Conservation (phyloP, 1,284 basidiomycete species). For the Xerocomus tenax region DNA sequence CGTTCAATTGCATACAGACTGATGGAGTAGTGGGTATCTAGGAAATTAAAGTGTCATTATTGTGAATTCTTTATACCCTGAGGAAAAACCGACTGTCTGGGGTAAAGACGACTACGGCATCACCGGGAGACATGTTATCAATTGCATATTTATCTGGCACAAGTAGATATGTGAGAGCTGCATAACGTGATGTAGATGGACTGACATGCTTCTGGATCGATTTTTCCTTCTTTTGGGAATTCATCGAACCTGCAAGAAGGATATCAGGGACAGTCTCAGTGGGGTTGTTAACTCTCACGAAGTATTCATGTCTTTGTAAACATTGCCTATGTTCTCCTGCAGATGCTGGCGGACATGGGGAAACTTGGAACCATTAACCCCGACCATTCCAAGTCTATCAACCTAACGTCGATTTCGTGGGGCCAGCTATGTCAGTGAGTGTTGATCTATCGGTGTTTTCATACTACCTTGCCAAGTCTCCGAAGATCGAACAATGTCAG, state of each 20-base stretch:
- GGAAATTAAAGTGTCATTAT: neutral
- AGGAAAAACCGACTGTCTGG: slow-evolving; percentile 58
- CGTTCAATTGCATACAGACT: slow-evolving; percentile 77
- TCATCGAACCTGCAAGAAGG: slow-evolving; percentile 55
- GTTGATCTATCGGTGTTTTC: slow-evolving; percentile 8
- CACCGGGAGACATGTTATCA: slow-evolving; percentile 66
- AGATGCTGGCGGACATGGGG: slow-evolving; percentile 77
- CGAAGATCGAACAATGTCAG: slow-evolving; percentile 86
- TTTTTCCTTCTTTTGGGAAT: slow-evolving; percentile 63
- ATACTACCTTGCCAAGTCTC: slow-evolving; percentile 74
- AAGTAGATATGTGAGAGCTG: slow-evolving; percentile 5
- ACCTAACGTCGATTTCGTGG: slow-evolving; percentile 37
- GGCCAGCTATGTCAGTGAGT: neutral
- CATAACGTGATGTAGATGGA: neutral
- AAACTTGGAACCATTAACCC: slow-evolving; percentile 78
- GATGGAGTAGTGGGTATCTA: slow-evolving; percentile 81
- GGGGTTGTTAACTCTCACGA: slow-evolving; percentile 42
- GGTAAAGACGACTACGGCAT: slow-evolving; percentile 83
- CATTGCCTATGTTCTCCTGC: slow-evolving; percentile 71
- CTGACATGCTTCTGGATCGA: slow-evolving; percentile 78
- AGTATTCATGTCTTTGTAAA: slow-evolving; percentile 80
- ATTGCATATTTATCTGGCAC: slow-evolving; percentile 80
- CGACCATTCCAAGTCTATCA: slow-evolving; percentile 71
- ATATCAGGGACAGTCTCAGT: neutral
- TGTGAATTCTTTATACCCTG: neutral